These are phyloP conservation scores for Cynanchum wilfordii DNA, from an alignment of 257 asterid species.

Conservation along the genomic window DNA sequence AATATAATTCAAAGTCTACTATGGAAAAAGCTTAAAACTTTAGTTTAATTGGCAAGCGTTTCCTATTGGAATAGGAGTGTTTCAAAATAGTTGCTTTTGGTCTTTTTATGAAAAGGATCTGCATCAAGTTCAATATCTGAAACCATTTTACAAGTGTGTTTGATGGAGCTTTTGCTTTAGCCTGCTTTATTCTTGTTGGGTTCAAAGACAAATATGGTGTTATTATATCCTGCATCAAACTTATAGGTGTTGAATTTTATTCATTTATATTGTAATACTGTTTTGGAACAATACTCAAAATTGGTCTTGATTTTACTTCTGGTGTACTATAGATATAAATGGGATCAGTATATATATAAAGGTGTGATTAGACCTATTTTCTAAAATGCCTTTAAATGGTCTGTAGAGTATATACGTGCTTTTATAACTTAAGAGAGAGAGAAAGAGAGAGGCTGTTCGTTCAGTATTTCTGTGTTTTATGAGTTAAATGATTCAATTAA, in stretches of 20 bases:
- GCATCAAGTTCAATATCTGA: neutral
- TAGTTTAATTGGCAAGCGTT: neutral
- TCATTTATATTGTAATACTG: neutral
- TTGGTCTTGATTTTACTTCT: neutral
- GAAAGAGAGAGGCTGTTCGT: neutral
- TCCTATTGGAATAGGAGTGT: neutral
- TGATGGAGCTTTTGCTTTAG: neutral
- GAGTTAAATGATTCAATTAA: conserved; percentile 5
- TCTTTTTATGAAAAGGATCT: neutral
- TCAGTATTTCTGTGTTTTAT: neutral
- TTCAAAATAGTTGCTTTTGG: neutral
- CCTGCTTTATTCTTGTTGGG: neutral
- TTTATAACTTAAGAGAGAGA: no score
- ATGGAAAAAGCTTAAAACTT: neutral
- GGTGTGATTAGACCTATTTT: neutral
- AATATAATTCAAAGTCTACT: neutral
- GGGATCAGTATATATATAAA: no score
- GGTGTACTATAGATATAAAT: no score
- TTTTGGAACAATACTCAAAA: neutral
- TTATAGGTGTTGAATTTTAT: neutral
- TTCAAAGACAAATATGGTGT: neutral
- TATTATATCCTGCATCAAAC: neutral
- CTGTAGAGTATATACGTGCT: no score
- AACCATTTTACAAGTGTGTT: neutral
- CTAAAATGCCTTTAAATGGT: neutral